phyloP scores from a whole-genome alignment of 805 yeast genomes.

The Saccharomycopsis oosterbeekiorum region DNA sequence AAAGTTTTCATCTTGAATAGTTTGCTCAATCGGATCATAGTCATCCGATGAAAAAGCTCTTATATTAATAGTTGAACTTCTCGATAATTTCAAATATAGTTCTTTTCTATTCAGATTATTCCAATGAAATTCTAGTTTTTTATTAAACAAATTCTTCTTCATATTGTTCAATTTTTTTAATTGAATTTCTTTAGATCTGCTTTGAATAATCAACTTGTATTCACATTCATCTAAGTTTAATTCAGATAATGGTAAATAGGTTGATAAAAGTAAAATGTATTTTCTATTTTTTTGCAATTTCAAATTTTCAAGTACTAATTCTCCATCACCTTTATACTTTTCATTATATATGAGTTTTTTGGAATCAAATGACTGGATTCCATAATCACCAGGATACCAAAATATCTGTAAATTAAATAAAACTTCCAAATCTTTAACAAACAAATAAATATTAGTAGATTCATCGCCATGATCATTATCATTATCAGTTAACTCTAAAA shows the following conservation, averaged over 20 bases:
- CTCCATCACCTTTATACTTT: constrained; percentile 26
- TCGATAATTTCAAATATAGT: constrained; percentile 22
- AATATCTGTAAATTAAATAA: constrained; percentile 37
- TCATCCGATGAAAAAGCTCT: constrained; percentile 18
- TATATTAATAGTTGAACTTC: constrained; percentile 20
- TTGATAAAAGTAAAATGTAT: constrained; percentile 40
- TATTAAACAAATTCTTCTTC: constrained; percentile 27
- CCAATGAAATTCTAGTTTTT: constrained; percentile 29
- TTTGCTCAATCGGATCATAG: neutral
- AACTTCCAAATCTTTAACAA: constrained; percentile 21
- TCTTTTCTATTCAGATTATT: constrained; percentile 30
- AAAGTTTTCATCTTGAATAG: neutral
- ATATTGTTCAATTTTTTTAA: constrained; percentile 21
- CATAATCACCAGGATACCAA: constrained; percentile 27
- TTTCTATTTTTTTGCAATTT: constrained; percentile 26
- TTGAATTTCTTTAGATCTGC: constrained; percentile 17
- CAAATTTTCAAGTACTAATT: constrained; percentile 21
- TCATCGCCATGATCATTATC: constrained; percentile 18
- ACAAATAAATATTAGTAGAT: constrained; percentile 18
- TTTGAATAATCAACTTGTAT: constrained; percentile 1
- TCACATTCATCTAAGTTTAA: neutral
- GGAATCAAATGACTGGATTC: constrained; percentile 23
- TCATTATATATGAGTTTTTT: constrained; percentile 28
- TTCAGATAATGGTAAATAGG: constrained; percentile 28
- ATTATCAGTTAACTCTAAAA: constrained; percentile 24